Evolutionary conservation across 176 grass and related monocot genomes (phyloP), one percentile per base, ranked within the genome.

Genomic region (Musa itinerans): DNA sequence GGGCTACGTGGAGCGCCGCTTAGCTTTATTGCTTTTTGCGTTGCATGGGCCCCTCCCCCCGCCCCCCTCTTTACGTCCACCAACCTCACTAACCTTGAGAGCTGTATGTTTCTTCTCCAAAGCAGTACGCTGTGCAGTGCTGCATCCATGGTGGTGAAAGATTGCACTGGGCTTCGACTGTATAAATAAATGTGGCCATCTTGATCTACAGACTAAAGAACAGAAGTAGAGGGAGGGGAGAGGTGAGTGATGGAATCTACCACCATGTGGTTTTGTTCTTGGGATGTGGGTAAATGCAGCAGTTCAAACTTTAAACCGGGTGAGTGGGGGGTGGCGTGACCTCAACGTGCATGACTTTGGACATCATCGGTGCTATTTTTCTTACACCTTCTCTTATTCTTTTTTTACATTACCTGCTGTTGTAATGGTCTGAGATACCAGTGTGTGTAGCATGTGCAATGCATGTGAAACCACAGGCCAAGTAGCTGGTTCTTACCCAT

Each of bases 211-310:
- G 34, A 43, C 34, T 6, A 43, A 43, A 43, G 34, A 43, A 43
- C 34, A 6, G 0, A 43, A 6, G 34, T 43, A 24, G 24, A 24
- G 24, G 24, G 24, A 24, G 24, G 24, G 24, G 24, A 24, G 24
- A 17, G 55, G 55, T 1, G 55, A 79, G 69, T 61, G 76, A 49
- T 23, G 82, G 82, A 84, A 84, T 84, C 76, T 74, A 79, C 9
- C 63, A 52, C 69, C 82, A 84, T 84, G 82, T 84, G 82, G 76
- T 73, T 19, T 79, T 84, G 55, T 65, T 61, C 76, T 84, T 66
- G 82, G 76, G 76, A 79, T 84, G 69, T 63, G 82, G 82, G 50
- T 84, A 22, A 84, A 79, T 78, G 77, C 9, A 83, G 59, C 58
- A 25, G 10, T 29, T 0, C 4, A 6, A 52, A 54, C 24, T 69